A percentile compares a stretch with the other conserved stretches of the same genome.
Conservation (phyloP, 345 rosid genomes). For the Hibiscus mutabilis region DNA sequence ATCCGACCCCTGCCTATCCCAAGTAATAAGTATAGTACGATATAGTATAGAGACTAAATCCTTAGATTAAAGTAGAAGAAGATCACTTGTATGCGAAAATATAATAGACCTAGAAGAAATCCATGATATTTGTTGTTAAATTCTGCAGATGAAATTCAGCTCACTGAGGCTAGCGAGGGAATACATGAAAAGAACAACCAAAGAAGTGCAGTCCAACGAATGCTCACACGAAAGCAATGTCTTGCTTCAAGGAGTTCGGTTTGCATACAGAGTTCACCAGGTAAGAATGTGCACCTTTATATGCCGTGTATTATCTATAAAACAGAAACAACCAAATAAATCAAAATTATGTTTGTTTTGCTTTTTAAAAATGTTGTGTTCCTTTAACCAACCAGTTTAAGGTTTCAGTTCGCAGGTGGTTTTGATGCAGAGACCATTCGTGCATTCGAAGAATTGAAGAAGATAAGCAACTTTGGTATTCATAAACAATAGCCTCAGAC, state of each 20-base stretch:
- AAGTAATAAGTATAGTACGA: too few species aligned
- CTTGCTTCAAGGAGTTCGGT: constrained; percentile 70
- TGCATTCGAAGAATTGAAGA: constrained; percentile 67
- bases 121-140: background rate
- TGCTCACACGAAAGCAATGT: constrained; percentile 34
- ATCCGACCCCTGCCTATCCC: too few species aligned
- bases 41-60: too few species aligned
- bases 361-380: background rate
- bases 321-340: background rate
- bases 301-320: background rate
- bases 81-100: background rate
- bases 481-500: background rate
- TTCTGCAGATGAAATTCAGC: constrained; percentile 64
- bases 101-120: background rate
- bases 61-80: too few species aligned
- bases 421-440: constrained; percentile 57
- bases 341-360: background rate
- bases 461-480: constrained; percentile 15
- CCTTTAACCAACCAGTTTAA: constrained; percentile 3
- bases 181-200: constrained; percentile 57
- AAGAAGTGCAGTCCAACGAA: constrained; percentile 37
- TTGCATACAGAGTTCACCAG: constrained; percentile 82
- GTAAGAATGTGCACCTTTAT: constrained; percentile 17
- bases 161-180: constrained; percentile 58
- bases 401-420: constrained; percentile 82